Conservation (phyloP, 345 rosid genomes). For the Salix caprea region DNA sequence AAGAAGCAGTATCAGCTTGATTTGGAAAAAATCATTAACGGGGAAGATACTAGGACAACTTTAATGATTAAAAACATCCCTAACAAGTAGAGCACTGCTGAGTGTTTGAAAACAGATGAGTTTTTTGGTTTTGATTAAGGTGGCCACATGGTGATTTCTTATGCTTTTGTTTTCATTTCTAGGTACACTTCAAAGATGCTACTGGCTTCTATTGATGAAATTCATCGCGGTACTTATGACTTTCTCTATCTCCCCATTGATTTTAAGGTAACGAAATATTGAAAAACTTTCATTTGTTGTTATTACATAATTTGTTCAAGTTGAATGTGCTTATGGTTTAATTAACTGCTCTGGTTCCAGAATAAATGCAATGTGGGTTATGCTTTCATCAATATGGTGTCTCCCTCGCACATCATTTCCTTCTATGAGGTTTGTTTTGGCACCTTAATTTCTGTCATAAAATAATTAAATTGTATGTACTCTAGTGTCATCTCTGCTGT, state of each 20-base stretch:
- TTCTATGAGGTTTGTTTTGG: conserved; percentile 14
- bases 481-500: neutral
- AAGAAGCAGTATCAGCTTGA: conserved; percentile 81
- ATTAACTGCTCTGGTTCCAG: conserved; percentile 10
- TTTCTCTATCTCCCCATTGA: conserved; percentile 79
- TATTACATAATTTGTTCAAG: neutral
- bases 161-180: neutral
- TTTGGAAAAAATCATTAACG: conserved; percentile 61
- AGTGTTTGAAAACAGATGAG: neutral
- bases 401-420: conserved; percentile 19
- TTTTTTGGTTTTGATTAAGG: neutral
- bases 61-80: conserved; percentile 31
- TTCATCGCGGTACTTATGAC: conserved; percentile 72
- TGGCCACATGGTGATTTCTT: neutral
- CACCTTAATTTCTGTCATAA: neutral
- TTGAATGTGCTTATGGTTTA: neutral
- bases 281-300: neutral
- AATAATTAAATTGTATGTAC: neutral
- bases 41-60: conserved; percentile 45
- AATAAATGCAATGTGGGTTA: conserved; percentile 24
- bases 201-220: conserved; percentile 73
- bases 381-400: conserved; percentile 25
- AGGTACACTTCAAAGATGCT: conserved; percentile 88
- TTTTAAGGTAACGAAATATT: conserved; percentile 46
- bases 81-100: conserved; percentile 11